These are phyloP conservation scores for Septoria linicola DNA, from an alignment of 2,329 filamentous ascomycete genomes.

Conservation along the genomic window DNA sequence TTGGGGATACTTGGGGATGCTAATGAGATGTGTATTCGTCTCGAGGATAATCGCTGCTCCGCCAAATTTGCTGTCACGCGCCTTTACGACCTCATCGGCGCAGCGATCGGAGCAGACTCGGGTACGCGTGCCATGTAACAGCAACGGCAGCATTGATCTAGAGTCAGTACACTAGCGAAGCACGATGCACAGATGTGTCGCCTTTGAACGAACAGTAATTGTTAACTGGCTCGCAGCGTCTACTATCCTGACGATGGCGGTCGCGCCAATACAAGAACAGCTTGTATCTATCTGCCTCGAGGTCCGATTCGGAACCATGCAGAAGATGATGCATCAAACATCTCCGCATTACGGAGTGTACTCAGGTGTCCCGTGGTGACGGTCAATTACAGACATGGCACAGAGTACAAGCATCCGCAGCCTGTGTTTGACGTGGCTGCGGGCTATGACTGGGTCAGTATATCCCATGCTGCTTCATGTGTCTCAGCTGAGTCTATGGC, in stretches of 20 bases:
- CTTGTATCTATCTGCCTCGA: conserved; percentile 45
- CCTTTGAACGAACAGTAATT: conserved; percentile 24
- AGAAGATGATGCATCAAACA: conserved; percentile 35
- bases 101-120: conserved; percentile 1
- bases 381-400: conserved; percentile 47
- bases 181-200: not conserved
- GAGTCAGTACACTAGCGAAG: conserved; percentile 37
- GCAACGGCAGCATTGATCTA: conserved; percentile 45
- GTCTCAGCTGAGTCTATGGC: conserved; percentile 27
- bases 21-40: too few species aligned
- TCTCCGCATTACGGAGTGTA: conserved; percentile 38
- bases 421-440: conserved; percentile 50
- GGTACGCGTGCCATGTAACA: conserved; percentile 38
- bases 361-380: conserved; percentile 45
- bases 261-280: conserved; percentile 12
- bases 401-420: conserved; percentile 43
- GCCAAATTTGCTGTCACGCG: not conserved
- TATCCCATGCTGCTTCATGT: not conserved
- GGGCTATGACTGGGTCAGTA: conserved; percentile 44
- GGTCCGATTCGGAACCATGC: conserved; percentile 40
- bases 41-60: too few species aligned
- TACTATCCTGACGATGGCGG: conserved; percentile 23
- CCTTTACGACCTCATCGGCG: not conserved
- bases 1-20: too few species aligned
- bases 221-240: not conserved